phyloP scores from a whole-genome alignment of 345 rosid genomes.

The Camelina neglecta region DNA sequence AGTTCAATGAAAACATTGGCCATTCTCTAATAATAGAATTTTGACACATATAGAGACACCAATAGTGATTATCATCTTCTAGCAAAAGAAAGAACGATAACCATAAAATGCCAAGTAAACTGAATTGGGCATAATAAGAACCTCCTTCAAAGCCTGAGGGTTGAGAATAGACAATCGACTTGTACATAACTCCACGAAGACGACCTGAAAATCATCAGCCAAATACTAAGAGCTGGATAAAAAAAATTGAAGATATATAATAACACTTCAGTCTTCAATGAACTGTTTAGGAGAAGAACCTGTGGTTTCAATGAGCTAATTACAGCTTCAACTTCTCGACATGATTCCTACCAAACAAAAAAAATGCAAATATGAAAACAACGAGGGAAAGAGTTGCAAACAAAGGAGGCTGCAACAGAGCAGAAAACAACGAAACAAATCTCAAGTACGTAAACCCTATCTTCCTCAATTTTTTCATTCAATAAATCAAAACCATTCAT shows the following conservation, averaged over 20 bases:
- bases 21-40: too few relatives aligned
- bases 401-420: too few relatives aligned
- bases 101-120: neutral
- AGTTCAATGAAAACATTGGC: too few relatives aligned
- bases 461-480: neutral
- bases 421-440: too few relatives aligned
- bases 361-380: too few relatives aligned
- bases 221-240: neutral
- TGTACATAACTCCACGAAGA: conserved; percentile 90
- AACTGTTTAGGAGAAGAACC: conserved; percentile 55
- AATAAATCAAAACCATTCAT: neutral
- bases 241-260: neutral
- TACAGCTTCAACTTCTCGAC: conserved; percentile 87
- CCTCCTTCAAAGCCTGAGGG: conserved; percentile 74
- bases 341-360: conserved; percentile 66
- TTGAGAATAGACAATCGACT: conserved; percentile 74
- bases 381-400: too few relatives aligned
- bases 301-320: conserved; percentile 76
- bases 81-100: too few relatives aligned
- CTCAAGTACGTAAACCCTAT: neutral
- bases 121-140: conserved; percentile 27
- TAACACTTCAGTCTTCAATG: conserved; percentile 20
- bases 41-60: too few relatives aligned
- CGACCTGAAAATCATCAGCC: conserved; percentile 54
- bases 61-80: too few relatives aligned